Conservation (phyloP, 441 rosid genomes). For the Melastoma candidum region DNA sequence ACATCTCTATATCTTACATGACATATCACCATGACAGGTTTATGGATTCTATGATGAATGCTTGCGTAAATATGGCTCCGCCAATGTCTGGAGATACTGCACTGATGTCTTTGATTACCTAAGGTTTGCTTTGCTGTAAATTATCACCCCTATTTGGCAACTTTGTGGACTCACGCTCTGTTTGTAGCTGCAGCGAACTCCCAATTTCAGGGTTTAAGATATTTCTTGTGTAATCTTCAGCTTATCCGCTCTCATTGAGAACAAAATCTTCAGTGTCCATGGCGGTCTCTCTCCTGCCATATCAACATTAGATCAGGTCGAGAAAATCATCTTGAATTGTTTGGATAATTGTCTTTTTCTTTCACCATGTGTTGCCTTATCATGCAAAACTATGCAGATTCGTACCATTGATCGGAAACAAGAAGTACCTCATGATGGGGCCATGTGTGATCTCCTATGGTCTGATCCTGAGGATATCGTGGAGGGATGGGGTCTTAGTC, state of each 20-base stretch:
- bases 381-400: conserved; percentile 36
- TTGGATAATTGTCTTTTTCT: conserved; percentile 1
- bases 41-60: conserved; percentile 94
- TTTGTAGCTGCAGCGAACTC: too few relatives aligned
- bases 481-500: conserved; percentile 95
- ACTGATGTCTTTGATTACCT: conserved; percentile 90
- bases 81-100: conserved; percentile 96
- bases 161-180: too few relatives aligned
- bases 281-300: conserved; percentile 91
- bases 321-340: conserved; percentile 14
- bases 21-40: conserved; percentile 32
- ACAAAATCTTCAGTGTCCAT: conserved; percentile 76
- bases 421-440: conserved; percentile 98
- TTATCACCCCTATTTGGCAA: not conserved
- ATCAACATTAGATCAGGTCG: conserved; percentile 77
- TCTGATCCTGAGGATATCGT: conserved; percentile 93
- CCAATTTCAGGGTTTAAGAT: too few relatives aligned
- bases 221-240: conserved; percentile 19
- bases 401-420: conserved; percentile 85
- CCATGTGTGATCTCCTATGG: conserved; percentile 95
- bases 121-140: conserved; percentile 36
- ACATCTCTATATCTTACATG: not conserved
- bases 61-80: conserved; percentile 84
- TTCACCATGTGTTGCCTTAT: conserved; percentile 3
- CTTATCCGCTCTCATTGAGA: conserved; percentile 82